A percentile compares a stretch with the other conserved stretches of the same genome.
Conservation (phyloP, 2,329 filamentous ascomycete species). For the Fusarium beomiforme region DNA sequence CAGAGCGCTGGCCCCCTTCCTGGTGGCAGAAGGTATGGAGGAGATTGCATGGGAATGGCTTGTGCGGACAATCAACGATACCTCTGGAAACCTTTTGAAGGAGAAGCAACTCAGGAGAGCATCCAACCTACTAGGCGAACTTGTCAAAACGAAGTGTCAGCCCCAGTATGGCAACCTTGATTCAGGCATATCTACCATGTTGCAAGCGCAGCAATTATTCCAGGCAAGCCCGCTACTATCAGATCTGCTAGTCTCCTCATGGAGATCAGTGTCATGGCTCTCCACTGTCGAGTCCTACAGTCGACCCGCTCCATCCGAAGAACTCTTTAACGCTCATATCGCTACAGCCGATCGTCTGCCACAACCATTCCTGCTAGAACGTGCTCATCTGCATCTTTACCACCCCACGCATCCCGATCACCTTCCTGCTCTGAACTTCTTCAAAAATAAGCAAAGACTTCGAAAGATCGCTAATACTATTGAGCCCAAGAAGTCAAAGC, state of each 20-base stretch:
- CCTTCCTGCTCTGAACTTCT: conserved; percentile 57
- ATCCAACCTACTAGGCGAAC: conserved; percentile 49
- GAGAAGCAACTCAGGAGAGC: conserved; percentile 42
- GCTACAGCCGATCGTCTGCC: conserved; percentile 55
- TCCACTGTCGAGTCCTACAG: conserved; percentile 62
- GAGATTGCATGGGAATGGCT: conserved; percentile 65
- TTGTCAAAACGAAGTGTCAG: conserved; percentile 57
- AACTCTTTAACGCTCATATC: conserved; percentile 63
- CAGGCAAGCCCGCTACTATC: conserved; percentile 49
- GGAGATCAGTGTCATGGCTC: conserved; percentile 60
- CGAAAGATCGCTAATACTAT: conserved; percentile 42
- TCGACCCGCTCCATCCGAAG: conserved; percentile 56
- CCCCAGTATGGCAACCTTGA: conserved; percentile 57
- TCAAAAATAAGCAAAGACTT: conserved; percentile 49
- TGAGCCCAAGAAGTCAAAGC: conserved; percentile 41
- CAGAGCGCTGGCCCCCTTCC: conserved; percentile 56
- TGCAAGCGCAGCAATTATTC: conserved; percentile 58
- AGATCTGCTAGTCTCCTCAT: conserved; percentile 53
- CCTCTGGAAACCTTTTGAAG: conserved; percentile 29
- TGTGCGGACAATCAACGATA: conserved; percentile 50
- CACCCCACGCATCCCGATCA: conserved; percentile 63
- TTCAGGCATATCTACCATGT: conserved; percentile 58
- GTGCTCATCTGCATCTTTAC: conserved; percentile 64
- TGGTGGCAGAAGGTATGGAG: conserved; percentile 63
- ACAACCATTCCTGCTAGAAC: conserved; percentile 53